Conservation (phyloP, 164 flowering plant genomes). For the Stephania yunnanensis region DNA sequence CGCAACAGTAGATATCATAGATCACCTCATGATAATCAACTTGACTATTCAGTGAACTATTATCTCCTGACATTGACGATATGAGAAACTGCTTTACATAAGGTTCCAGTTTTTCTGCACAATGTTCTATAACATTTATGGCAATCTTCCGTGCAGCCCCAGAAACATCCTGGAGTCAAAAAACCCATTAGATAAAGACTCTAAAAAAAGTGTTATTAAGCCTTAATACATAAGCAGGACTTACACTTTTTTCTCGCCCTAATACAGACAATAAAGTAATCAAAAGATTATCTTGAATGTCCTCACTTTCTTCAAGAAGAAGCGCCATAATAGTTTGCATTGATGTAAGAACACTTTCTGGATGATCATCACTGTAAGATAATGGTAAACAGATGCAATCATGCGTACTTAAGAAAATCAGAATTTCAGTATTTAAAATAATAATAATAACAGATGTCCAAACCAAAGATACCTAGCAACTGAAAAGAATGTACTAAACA, state of each 20-base stretch:
- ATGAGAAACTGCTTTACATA: constrained; percentile 74
- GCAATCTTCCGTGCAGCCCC: constrained; percentile 84
- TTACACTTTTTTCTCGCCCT: constrained; percentile 71
- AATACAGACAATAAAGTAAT: constrained; percentile 51
- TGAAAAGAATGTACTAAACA: constrained; percentile 70
- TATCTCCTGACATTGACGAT: constrained; percentile 84
- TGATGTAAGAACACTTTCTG: constrained; percentile 64
- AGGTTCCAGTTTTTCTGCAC: constrained; percentile 83
- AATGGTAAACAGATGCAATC: background rate
- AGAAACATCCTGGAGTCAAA: constrained; percentile 46
- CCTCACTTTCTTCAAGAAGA: constrained; percentile 97
- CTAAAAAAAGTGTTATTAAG: constrained; percentile 4
- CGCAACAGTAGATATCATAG: constrained; percentile 76
- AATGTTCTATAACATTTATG: constrained; percentile 73
- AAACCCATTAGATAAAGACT: constrained; percentile 22
- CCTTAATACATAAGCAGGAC: constrained; percentile 15
- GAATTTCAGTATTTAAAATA: background rate
- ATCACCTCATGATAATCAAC: constrained; percentile 85
- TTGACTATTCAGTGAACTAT: constrained; percentile 30
- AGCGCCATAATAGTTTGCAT: constrained; percentile 89
- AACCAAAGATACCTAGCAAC: constrained; percentile 68
- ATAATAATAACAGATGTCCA: too few species aligned
- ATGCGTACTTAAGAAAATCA: background rate
- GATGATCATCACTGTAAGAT: constrained; percentile 84
- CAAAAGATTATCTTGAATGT: constrained; percentile 65